Base-by-base conservation (phyloP, 345 rosid species). In the Citrus glauca region DNA sequence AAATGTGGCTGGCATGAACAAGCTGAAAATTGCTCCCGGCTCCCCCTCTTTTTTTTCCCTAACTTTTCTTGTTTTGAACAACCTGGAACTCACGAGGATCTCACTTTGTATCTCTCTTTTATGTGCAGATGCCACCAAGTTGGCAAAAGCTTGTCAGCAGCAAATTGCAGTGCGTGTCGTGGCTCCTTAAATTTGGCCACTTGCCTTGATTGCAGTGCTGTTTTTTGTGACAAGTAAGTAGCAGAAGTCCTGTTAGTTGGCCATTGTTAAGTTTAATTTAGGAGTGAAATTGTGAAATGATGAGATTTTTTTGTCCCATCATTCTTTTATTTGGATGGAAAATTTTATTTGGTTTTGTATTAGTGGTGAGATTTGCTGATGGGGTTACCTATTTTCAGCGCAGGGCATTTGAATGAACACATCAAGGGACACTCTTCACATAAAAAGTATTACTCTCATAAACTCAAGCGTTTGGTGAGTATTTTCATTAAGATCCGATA, bases 351-450 rank as follows among this genome's bases (percentile, higher is more conserved):
- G 24, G 35, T 16, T 27, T 56, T 35, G 7, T 67, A 35, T 53
- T 78, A 11, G 30, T 76, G 66, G 38, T 75, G 38, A 67, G 55
- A 77, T 73, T 50, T 78, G 45, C 65, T 73, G 32, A 69, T 74
- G 0, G 27, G 66, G 45, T 74, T 38, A 35, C 25, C 17, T 73
- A 55, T 76, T 72, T 69, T 69, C 93, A 92, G 94, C 81, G 86
- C 90, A 84, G 96, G 94, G 65, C 96, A 92, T 85, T 82, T 92
- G 87, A 84, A 92, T 71, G 89, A 92, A 76, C 96, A 92, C 79
- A 83, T 90, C 61, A 69, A 48, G 76, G 71, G 59, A 33, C 74
- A 87, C 71, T 82, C 82, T 38, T 84, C 87, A 30, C 96, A 92
- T 81, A 82, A 75, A 66, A 85, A 73, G 64, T 92, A 81, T 85